These are phyloP conservation scores for Tetracentron sinense DNA, from an alignment of 164 flowering plant genomes.

Conservation along the genomic window DNA sequence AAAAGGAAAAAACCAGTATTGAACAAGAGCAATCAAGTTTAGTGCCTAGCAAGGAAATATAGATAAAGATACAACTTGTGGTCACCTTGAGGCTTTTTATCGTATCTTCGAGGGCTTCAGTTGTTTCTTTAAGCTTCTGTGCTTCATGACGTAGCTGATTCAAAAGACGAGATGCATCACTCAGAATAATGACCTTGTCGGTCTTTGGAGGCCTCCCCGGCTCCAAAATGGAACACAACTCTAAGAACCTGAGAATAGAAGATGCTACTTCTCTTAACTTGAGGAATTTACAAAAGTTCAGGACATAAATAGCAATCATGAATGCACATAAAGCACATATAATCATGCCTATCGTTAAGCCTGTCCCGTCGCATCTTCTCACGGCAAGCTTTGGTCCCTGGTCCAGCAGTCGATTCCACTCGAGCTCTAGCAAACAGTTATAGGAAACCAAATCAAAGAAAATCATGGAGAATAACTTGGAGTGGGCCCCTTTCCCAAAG, in stretches of 20 bases:
- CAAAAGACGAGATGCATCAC: constrained; percentile 49
- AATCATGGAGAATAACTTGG: not conserved
- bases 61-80: not conserved
- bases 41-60: not conserved
- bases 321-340: not conserved
- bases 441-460: not conserved
- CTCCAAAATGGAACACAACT: constrained; percentile 51
- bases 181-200: constrained; percentile 45
- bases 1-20: too few species aligned
- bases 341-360: constrained; percentile 27
- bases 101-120: constrained; percentile 43
- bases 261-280: not conserved
- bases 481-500: not conserved
- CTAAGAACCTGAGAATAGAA: constrained; percentile 42
- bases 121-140: constrained; percentile 47
- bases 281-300: too few species aligned
- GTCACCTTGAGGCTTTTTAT: constrained; percentile 49
- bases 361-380: constrained; percentile 33
- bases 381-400: constrained; percentile 31
- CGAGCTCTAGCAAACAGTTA: constrained; percentile 15
- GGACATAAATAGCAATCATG: not conserved
- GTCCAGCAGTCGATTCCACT: constrained; percentile 14
- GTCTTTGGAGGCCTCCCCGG: constrained; percentile 45
- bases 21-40: not conserved
- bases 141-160: constrained; percentile 45